A percentile compares a stretch with the other conserved stretches of the same genome.
Conservation (phyloP, 1,139 yeast genomes). For the Yarrowia galli region DNA sequence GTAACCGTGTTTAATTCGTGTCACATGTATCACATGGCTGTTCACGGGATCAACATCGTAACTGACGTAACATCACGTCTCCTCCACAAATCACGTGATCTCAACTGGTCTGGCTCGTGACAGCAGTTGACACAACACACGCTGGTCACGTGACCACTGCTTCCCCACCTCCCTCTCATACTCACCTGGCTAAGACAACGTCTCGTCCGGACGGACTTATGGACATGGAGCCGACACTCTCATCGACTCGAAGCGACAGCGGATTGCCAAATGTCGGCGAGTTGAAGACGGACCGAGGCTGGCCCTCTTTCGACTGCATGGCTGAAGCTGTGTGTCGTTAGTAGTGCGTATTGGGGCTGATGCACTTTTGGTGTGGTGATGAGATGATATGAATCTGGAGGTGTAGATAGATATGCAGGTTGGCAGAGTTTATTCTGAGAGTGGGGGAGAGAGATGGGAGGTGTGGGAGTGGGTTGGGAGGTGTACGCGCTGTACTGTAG, state of each 20-base stretch:
- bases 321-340: not conserved
- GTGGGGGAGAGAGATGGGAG: not conserved
- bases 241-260: slow-evolving; percentile 85
- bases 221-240: slow-evolving; percentile 93
- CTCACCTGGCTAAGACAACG: slow-evolving; percentile 83
- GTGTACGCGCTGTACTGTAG: too few species aligned
- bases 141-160: not conserved
- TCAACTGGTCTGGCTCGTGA: not conserved
- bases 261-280: slow-evolving; percentile 51
- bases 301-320: slow-evolving; percentile 37
- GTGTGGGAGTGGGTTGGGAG: too few species aligned
- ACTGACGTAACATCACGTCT: too few species aligned
- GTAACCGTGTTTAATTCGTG: too few species aligned
- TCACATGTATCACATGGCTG: too few species aligned
- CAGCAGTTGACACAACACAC: not conserved
- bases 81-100: too few species aligned
- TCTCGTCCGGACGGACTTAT: slow-evolving; percentile 92
- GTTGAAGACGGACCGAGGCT: slow-evolving; percentile 37
- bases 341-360: too few species aligned
- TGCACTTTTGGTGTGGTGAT: not conserved
- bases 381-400: not conserved
- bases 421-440: not conserved
- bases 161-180: slow-evolving; percentile 16
- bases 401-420: not conserved
- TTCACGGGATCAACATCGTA: too few species aligned